phyloP scores from a whole-genome alignment of 495 filamentous ascomycete species.

The Cairneyella variabilis region DNA sequence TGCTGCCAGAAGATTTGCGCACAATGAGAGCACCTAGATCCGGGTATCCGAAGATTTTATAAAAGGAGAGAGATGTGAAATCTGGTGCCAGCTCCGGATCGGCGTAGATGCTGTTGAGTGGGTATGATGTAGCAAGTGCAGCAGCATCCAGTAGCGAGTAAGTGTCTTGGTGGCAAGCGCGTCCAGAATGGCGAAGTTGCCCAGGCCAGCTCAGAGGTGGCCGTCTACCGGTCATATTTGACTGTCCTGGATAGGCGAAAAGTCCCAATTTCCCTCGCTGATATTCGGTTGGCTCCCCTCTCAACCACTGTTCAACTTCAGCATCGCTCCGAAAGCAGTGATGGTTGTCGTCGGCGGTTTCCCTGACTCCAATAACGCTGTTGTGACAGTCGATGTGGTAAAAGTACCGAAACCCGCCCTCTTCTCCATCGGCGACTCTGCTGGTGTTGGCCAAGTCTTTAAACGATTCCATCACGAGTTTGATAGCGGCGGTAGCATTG shows the following conservation, averaged over 20 bases:
- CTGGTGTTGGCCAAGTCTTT: conserved; percentile 42
- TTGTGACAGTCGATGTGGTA: conserved; percentile 85
- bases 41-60: conserved; percentile 97
- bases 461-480: conserved; percentile 73
- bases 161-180: conserved; percentile 32
- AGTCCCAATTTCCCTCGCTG: conserved; percentile 34
- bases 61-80: conserved; percentile 83
- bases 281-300: conserved; percentile 74
- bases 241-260: conserved; percentile 75
- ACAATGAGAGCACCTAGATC: conserved; percentile 85
- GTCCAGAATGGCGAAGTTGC: conserved; percentile 39
- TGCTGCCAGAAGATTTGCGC: conserved; percentile 56
- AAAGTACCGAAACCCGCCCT: conserved; percentile 60
- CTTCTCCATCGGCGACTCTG: conserved; percentile 18
- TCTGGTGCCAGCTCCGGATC: conserved; percentile 63
- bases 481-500: conserved; percentile 87
- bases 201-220: conserved; percentile 59
- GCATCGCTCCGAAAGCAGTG: conserved; percentile 61
- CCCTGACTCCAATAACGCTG: conserved; percentile 77
- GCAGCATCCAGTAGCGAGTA: conserved; percentile 86
- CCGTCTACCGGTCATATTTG: conserved; percentile 71
- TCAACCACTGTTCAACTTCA: conserved; percentile 62
- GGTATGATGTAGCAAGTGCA: conserved; percentile 69
- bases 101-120: conserved; percentile 60
- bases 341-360: conserved; percentile 58